Conservation (phyloP, 2,329 filamentous ascomycete species). For the Beauveria asiatica region DNA sequence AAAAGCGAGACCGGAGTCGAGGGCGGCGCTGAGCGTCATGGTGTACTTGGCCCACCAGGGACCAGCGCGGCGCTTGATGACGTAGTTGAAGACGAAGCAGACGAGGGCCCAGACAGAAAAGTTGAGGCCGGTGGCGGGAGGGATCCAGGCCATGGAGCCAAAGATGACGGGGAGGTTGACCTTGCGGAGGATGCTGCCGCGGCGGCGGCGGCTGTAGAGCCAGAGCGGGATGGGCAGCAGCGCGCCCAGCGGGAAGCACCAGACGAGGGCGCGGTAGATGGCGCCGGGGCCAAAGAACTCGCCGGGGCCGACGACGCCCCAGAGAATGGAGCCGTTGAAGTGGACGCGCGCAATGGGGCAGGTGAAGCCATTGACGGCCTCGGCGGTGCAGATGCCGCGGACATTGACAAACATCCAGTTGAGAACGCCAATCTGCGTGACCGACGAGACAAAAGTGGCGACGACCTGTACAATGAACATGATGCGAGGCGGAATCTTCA, state of each 20-base stretch:
- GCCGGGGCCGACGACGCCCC: slow-evolving; percentile 76
- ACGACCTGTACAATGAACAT: slow-evolving; percentile 72
- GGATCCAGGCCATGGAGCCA: slow-evolving; percentile 77
- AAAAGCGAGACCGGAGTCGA: slow-evolving; percentile 76
- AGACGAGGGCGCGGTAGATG: slow-evolving; percentile 68
- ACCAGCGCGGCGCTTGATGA: slow-evolving; percentile 58
- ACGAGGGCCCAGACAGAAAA: slow-evolving; percentile 82
- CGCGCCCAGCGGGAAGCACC: slow-evolving; percentile 73
- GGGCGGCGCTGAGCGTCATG: slow-evolving; percentile 75
- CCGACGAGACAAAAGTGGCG: slow-evolving; percentile 64
- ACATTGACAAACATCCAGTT: slow-evolving; percentile 87
- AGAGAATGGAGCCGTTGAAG: slow-evolving; percentile 84
- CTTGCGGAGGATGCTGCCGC: slow-evolving; percentile 58
- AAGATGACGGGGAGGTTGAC: slow-evolving; percentile 79
- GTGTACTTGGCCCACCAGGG: slow-evolving; percentile 90
- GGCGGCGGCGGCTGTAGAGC: slow-evolving; percentile 54
- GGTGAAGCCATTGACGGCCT: slow-evolving; percentile 79
- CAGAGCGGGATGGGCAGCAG: slow-evolving; percentile 67
- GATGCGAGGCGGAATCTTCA: slow-evolving; percentile 76
- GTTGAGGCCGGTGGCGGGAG: slow-evolving; percentile 77
- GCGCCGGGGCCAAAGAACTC: slow-evolving; percentile 74
- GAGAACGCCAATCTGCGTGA: slow-evolving; percentile 75
- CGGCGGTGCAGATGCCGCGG: slow-evolving; percentile 64
- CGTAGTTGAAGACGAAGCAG: slow-evolving; percentile 76
- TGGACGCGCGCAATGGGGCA: slow-evolving; percentile 82